Evolutionary conservation across 1,284 basidiomycete species (phyloP).

Genomic region (Prillingera fragicola): DNA sequence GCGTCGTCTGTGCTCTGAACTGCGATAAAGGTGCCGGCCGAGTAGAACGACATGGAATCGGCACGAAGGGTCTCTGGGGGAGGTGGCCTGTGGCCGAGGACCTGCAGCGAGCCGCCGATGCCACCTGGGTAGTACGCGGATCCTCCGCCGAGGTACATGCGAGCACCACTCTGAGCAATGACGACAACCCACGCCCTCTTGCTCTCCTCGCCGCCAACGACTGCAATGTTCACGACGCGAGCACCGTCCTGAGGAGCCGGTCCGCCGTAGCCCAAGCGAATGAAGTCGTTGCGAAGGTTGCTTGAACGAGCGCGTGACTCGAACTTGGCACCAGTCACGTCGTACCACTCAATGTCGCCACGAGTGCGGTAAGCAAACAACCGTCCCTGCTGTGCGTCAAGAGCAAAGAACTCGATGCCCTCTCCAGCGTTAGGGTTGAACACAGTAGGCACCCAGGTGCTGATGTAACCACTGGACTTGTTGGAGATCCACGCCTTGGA

Average conservation of each 20-base stretch:
- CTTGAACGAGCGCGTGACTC: slow-evolving; percentile 24
- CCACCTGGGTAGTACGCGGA: slow-evolving; percentile 2
- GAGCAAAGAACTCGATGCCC: slow-evolving; percentile 40
- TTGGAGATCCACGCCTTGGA: slow-evolving; percentile 50
- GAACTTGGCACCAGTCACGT: slow-evolving; percentile 30
- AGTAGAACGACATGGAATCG: slow-evolving; percentile 33
- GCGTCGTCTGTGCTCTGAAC: slow-evolving; percentile 27
- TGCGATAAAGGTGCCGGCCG: slow-evolving; percentile 36
- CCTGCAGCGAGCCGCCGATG: slow-evolving; percentile 1
- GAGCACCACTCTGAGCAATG: slow-evolving; percentile 59
- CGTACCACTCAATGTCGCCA: slow-evolving; percentile 34
- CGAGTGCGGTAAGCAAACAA: slow-evolving; percentile 36
- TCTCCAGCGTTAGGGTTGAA: slow-evolving; percentile 13
- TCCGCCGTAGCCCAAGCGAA: slow-evolving; percentile 13
- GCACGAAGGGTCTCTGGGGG: slow-evolving; percentile 30
- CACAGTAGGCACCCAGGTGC: slow-evolving; percentile 29
- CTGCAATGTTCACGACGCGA: slow-evolving; percentile 41
- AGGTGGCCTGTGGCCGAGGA: slow-evolving; percentile 15
- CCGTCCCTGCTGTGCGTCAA: slow-evolving; percentile 35
- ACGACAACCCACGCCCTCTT: slow-evolving; percentile 66
- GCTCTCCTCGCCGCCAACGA: slow-evolving; percentile 45
- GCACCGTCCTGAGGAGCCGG: slow-evolving; percentile 10
- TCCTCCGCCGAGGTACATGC: slow-evolving; percentile 13
- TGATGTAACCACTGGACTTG: slow-evolving; percentile 28
- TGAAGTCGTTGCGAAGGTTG: slow-evolving; percentile 21